Base-by-base conservation (phyloP, 1,284 basidiomycete genomes). In the Ustilago curta region DNA sequence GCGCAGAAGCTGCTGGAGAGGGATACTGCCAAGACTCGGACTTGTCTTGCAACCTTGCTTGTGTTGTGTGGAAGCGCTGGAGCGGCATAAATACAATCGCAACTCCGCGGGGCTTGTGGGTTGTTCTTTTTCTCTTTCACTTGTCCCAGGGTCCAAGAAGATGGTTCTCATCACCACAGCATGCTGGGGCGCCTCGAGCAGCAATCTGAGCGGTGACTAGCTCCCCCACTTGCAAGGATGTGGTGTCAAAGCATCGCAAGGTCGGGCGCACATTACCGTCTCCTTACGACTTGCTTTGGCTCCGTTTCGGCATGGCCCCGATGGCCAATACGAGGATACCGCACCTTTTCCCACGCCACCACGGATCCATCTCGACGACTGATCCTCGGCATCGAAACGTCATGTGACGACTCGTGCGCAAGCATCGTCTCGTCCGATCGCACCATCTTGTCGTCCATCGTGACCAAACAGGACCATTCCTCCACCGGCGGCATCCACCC, bases 401-500 rank as follows among this genome's bases (percentile, higher is more conserved):
- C 82, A 8, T 84, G 83, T 57, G 83, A 84, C 50, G 83, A 84
- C 59, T 83, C 82, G 4, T 84, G 83, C 52, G 83, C 79, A 0
- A 64, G 75, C 21, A 65, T 84, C 35, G 77, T 83, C 32, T 53
- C 73, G 5, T 77, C 74, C 25, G 65, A 79, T 21, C 66, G 79
- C 3, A 50, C 45, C 27, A 68, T 84, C 32, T 59, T 84, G 8
- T 80, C 79, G 2, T 76, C 77, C 1, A 64, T 80, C 23, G 80
- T 83, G 3, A 55, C 73, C 3, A 71, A 73, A 18, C 83, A 84
- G 49, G 81, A 84, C 47, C 82, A 84, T 59, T 64, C 68, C 14
- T 54, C 59, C 19, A 82, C 80, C 0, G 53, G 63, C 14, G 83
- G 83, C 11, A 83, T 84, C 32, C 75, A 83, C 40, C 83, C 83